Base-by-base conservation (phyloP, 2,329 filamentous ascomycete species). In the Chrysosporium keratinophilum region DNA sequence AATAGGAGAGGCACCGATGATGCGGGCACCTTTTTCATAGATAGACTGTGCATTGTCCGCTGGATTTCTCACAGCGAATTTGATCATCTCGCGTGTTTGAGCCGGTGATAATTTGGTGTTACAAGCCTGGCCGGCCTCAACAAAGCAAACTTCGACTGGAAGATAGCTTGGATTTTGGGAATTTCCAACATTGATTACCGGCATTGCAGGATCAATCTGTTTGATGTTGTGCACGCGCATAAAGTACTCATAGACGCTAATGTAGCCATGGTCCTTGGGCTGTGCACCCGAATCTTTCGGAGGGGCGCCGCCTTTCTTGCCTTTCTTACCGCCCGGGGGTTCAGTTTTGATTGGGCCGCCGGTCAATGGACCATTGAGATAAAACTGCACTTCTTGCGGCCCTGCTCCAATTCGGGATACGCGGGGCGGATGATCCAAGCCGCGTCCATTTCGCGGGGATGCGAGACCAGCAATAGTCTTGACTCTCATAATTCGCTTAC, bases 81-180 rank as follows among this genome's bases (percentile, higher is more conserved):
- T 70, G 44, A 91, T 81, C 87, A 93, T 90, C 0, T 71, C 62
- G 0, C 77, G 74, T 0, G 84, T 86, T 63, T 91, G 84, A 0
- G 74, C 67, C 0, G 76, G 71, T 0, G 66, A 75, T 14, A 90
- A 72, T 61, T 82, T 81, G 3, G 77, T 70, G 39, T 78, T 79
- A 19, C 82, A 75, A 0, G 78, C 67, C 62, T 93, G 87, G 0
- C 85, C 85, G 1, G 78, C 74, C 7, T 81, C 64, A 2, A 93
- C 76, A 3, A 71, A 67, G 57, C 85, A 82, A 5, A 82, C 71
- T 64, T 90, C 84, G 0, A 80, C 78, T 0, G 86, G 85, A 37
- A 87, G 68, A 60, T 85, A 88, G 0, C 73, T 74, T 0, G 85
- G 83, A 10, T 76, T 78, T 0, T 72, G 67, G 0, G 63, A 61